These are phyloP conservation scores for Penicillium brasilianum DNA, from an alignment of 2,329 filamentous ascomycete species.

Conservation along the genomic window DNA sequence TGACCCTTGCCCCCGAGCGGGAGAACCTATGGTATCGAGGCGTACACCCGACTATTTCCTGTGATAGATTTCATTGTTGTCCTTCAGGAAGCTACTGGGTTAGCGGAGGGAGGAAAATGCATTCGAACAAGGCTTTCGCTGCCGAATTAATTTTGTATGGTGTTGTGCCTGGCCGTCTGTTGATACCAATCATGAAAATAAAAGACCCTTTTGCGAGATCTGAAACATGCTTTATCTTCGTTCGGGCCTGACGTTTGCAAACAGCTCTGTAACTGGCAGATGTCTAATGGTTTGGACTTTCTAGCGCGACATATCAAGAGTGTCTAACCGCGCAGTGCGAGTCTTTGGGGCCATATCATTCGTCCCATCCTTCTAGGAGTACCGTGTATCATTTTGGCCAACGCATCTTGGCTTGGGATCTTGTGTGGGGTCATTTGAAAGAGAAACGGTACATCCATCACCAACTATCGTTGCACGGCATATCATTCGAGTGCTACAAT, in stretches of 20 bases:
- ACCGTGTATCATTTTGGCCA: too few species aligned
- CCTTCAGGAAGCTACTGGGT: constrained; percentile 35
- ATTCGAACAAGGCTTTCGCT: constrained; percentile 35
- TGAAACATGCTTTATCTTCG: background rate
- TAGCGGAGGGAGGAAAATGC: constrained; percentile 33
- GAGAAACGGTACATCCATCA: background rate
- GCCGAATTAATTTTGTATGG: constrained; percentile 43
- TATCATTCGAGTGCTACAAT: background rate
- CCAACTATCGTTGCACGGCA: background rate
- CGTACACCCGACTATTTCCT: constrained; percentile 99
- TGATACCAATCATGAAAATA: constrained; percentile 51
- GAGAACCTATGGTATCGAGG: constrained; percentile 98
- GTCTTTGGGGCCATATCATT: too few species aligned
- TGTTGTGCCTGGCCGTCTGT: constrained; percentile 42
- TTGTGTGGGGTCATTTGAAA: too few species aligned
- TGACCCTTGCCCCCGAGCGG: constrained; percentile 94
- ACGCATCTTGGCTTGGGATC: background rate
- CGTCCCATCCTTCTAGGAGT: too few species aligned
- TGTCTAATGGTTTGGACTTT: background rate
- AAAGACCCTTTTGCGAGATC: constrained; percentile 39
- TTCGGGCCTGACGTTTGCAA: too few species aligned
- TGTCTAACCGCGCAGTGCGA: too few species aligned
- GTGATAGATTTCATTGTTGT: constrained; percentile 54
- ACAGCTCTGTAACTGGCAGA: background rate
- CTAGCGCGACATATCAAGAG: background rate